Evolutionary conservation across 768 basidiomycete genomes (phyloP).

Genomic region (Leccinum longicurvipes): DNA sequence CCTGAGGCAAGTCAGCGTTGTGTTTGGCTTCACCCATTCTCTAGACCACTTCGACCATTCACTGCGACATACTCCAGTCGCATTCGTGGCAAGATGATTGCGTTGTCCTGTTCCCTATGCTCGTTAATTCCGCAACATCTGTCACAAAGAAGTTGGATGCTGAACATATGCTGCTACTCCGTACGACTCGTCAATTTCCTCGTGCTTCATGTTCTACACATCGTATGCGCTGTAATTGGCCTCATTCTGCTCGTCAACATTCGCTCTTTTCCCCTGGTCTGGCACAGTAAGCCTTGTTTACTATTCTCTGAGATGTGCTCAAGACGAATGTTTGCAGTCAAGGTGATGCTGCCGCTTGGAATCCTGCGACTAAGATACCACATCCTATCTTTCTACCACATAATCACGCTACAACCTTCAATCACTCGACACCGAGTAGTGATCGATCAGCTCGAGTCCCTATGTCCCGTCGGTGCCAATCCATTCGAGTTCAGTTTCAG

Average conservation of each 20-base stretch:
- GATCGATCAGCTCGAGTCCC: slow-evolving; percentile 10
- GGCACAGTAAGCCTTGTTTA: slow-evolving; percentile 11
- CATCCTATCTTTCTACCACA: slow-evolving; percentile 4
- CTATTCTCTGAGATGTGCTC: neutral
- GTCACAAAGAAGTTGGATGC: neutral
- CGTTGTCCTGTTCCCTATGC: slow-evolving; percentile 3
- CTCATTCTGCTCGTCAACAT: slow-evolving; percentile 11
- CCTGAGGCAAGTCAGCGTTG: neutral
- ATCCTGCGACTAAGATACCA: slow-evolving; percentile 11
- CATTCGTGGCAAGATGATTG: neutral
- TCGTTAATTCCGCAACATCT: slow-evolving; percentile 1
- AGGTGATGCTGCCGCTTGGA: slow-evolving; percentile 9
- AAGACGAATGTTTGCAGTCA: neutral
- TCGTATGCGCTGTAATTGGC: neutral
- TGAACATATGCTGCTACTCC: neutral
- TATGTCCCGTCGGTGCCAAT: slow-evolving; percentile 14
- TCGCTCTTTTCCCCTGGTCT: slow-evolving; percentile 11
- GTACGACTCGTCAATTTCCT: neutral
- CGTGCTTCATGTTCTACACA: neutral
- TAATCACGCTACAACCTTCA: slow-evolving; percentile 5
- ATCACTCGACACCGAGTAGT: slow-evolving; percentile 9
- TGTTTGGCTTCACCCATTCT: neutral
- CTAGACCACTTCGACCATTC: neutral
- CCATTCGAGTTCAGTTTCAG: slow-evolving; percentile 12
- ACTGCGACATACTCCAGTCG: neutral